Evolutionary conservation across 495 filamentous ascomycete species (phyloP).

Genomic region (Clohesyomyces aquaticus): DNA sequence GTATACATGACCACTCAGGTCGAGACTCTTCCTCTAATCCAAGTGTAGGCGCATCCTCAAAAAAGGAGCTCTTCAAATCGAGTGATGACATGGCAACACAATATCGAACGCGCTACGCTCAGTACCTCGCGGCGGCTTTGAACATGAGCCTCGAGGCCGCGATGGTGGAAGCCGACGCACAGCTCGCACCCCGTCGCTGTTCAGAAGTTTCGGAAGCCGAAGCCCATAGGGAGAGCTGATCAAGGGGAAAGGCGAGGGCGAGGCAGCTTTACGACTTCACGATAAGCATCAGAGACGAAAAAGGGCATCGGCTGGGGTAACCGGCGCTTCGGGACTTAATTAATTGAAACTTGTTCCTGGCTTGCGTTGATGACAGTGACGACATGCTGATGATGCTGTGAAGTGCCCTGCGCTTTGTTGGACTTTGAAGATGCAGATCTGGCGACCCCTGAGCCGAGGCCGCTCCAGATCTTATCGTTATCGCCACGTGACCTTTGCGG

Average conservation of each 20-base stretch:
- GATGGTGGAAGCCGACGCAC: constrained; percentile 30
- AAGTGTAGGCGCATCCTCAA: constrained; percentile 26
- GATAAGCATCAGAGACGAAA: constrained; percentile 5
- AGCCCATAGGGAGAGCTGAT: constrained; percentile 27
- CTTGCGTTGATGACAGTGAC: constrained; percentile 20
- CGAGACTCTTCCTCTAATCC: constrained; percentile 31
- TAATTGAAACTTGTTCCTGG: constrained; percentile 4
- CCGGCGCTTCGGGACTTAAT: constrained; percentile 15
- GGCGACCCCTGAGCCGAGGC: not conserved
- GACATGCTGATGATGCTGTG: constrained; percentile 16
- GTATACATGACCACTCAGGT: constrained; percentile 36
- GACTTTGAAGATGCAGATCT: not conserved
- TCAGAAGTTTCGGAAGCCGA: constrained; percentile 36
- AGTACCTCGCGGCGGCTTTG: constrained; percentile 40
- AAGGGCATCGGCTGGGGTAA: not conserved
- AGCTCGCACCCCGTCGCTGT: constrained; percentile 37
- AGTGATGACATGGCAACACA: constrained; percentile 26
- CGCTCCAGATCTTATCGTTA: not conserved
- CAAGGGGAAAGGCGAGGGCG: not conserved
- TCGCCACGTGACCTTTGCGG: constrained; percentile 11
- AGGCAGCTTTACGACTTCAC: constrained; percentile 27
- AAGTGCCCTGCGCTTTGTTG: no score
- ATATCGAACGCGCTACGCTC: constrained; percentile 39
- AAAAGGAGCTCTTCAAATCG: constrained; percentile 32
- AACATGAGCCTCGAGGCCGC: constrained; percentile 40